Evolutionary conservation across 176 grass and related monocot genomes (phyloP), one percentile per base, ranked within the genome.

Genomic region (Tuctoria greenei): DNA sequence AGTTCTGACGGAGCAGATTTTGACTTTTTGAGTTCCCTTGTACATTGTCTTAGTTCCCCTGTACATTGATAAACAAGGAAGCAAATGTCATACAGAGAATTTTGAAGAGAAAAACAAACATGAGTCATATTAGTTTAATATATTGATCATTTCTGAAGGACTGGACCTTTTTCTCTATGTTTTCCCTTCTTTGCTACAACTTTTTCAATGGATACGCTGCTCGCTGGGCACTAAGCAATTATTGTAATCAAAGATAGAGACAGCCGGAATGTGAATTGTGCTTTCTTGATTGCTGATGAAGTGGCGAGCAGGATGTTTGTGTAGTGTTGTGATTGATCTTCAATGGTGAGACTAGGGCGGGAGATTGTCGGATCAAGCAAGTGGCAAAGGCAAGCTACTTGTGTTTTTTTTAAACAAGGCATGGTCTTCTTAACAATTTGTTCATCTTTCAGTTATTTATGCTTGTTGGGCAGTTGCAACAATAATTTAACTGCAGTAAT

Each of bases 51-150:
- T 83, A 87, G 68, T 27, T 24, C 63, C 62, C 2, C 4, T 84
- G 86, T 88, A 88, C 56, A 88, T 79, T 79, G 26, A 38, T 70
- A 47, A 54, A 8, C 23, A 61, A 51, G 69, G 68, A 69, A 12
- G n/a, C n/a, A n/a, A n/a, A n/a, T n/a, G 11, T 62, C 26, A 67
- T 69, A 79, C 49, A 58, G 49, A 45, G 35, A 75, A 47, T 75
- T 49, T 75, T 80, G 75, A 75, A 79, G 58, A n/a, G 67, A 75
- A n/a, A n/a, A 73, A 17, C 14, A 7, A 6, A 54, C 15, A 37
- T 27, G 35, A 18, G 52, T 74, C 34, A 36, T 49, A 65, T 70
- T 70, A 24, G 56, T 75, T 16, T 44, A 5, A 7, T 57, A 24
- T 35, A 24, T 72, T 31, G 3, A 71, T 42, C 26, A 56, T 69